Base-by-base conservation (phyloP, 495 filamentous ascomycete genomes). In the Penicillium samsonianum region DNA sequence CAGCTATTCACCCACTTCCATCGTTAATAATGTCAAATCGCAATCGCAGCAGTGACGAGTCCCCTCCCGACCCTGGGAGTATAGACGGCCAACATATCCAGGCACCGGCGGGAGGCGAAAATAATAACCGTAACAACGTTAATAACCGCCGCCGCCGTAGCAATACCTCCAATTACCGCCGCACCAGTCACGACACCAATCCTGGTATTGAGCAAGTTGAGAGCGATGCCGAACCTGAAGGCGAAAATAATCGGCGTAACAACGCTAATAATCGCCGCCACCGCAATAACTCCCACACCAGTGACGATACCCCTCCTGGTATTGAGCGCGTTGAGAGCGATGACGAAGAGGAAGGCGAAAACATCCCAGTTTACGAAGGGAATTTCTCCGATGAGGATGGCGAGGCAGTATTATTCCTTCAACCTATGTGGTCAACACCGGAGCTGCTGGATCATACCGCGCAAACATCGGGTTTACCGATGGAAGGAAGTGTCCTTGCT, bases 1-100 rank as follows among this genome's bases (percentile, higher is more conserved):
- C 8, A 44, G 10, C 41, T 44, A 44, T 44, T 20, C 20, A 23
- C 20, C 10, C 1, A 44, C 41, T 20, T 44, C 41, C 4, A 25
- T 14, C 3, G 41, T 25, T 44, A 12, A 44, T 44, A 44, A 44
- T 44, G 20, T 44, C 20, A 44, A 44, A 44, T 44, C 41, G 17
- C 11, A 44, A 44, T 12, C 3, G 3, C 30, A 33, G 10, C 9
- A 33, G 30, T 33, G 10, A 33, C 11, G 11, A 33, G 10, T 33
- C 30, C 9, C 10, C 4, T 11, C 10, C 11, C 30, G 10, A 12
- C 30, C 10, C 12, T 12, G 30, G 3, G 30, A 12, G 30, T 33
- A 12, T 33, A 12, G 30, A 33, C 2, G 30, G 30, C 10, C 10
- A n/a, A n/a, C n/a, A n/a, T n/a, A n/a, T n/a, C n/a, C n/a, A n/a